Evolutionary conservation across 1,139 yeast genomes (phyloP).

Genomic region (Taphrina flavorubra): DNA sequence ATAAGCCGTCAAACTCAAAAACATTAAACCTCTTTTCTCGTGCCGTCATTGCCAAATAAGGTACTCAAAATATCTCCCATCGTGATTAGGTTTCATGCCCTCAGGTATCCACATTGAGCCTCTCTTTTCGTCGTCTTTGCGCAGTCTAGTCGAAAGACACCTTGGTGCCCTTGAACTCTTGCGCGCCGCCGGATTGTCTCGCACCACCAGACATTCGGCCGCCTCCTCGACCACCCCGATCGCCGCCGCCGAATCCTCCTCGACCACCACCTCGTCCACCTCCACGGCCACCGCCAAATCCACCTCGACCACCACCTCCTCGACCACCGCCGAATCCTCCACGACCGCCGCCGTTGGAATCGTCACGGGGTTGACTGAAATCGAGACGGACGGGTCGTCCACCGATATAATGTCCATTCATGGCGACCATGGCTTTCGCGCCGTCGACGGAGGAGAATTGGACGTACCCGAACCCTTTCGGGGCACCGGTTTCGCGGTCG

Average conservation of each 20-base stretch:
- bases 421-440: slow-evolving; percentile 84
- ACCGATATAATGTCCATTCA: slow-evolving; percentile 86
- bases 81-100: not conserved
- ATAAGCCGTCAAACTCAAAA: slow-evolving; percentile 4
- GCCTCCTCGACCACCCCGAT: slow-evolving; percentile 39
- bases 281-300: slow-evolving; percentile 55
- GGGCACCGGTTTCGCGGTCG: slow-evolving; percentile 92
- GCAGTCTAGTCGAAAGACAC: slow-evolving; percentile 34
- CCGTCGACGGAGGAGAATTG: slow-evolving; percentile 86
- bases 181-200: slow-evolving; percentile 40
- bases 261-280: slow-evolving; percentile 26
- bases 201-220: slow-evolving; percentile 40
- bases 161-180: slow-evolving; percentile 41
- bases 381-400: slow-evolving; percentile 96
- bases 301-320: slow-evolving; percentile 54
- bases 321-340: slow-evolving; percentile 55
- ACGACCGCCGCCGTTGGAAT: slow-evolving; percentile 56
- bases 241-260: slow-evolving; percentile 50
- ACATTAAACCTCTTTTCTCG: not conserved
- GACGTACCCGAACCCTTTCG: slow-evolving; percentile 98
- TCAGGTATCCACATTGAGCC: no score
- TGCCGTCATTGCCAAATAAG: no score
- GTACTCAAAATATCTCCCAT: not conserved
- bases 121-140: not conserved
- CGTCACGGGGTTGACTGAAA: slow-evolving; percentile 87